Percentiles rank a stretch among this genome's conserved stretches.
phyloP scores from a whole-genome alignment of 345 rosid species.

The Aquilaria sinensis region DNA sequence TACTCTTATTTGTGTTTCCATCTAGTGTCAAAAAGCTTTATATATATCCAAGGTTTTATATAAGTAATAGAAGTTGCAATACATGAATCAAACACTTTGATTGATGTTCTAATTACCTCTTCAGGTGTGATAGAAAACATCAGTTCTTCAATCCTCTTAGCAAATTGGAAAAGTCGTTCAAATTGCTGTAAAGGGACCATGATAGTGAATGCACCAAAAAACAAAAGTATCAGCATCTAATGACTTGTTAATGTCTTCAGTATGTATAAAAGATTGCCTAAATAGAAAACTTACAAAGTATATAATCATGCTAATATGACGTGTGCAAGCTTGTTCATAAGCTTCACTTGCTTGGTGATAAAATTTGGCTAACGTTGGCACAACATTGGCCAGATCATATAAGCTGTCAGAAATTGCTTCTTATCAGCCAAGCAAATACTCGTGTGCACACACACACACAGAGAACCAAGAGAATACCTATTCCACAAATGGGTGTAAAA shows the following conservation, averaged over 20 bases:
- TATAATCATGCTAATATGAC: constrained; percentile 86
- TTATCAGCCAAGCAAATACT: constrained; percentile 15
- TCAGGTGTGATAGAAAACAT: constrained; percentile 87
- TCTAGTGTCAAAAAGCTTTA: constrained; percentile 9
- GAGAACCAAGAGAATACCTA: not conserved
- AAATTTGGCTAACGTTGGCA: constrained; percentile 85
- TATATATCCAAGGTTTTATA: too few relatives aligned
- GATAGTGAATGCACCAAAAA: constrained; percentile 5
- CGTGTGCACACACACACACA: not conserved
- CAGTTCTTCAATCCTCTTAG: constrained; percentile 73
- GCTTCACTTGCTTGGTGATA: constrained; percentile 96
- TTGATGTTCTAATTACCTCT: constrained; percentile 53
- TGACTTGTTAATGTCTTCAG: too few relatives aligned
- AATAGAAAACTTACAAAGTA: constrained; percentile 52
- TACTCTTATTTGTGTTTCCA: not conserved
- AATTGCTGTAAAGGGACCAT: constrained; percentile 55
- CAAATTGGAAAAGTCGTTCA: constrained; percentile 81
- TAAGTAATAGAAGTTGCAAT: too few relatives aligned
- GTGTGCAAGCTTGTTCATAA: constrained; percentile 89
- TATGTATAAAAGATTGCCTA: too few relatives aligned
- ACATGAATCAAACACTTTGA: too few relatives aligned
- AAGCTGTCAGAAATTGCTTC: constrained; percentile 43
- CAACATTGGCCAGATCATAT: constrained; percentile 88
- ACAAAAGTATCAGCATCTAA: too few relatives aligned
- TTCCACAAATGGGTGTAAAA: too few relatives aligned